phyloP scores from a whole-genome alignment of 1,139 yeast species.

The Blastobotrys aristatus region DNA sequence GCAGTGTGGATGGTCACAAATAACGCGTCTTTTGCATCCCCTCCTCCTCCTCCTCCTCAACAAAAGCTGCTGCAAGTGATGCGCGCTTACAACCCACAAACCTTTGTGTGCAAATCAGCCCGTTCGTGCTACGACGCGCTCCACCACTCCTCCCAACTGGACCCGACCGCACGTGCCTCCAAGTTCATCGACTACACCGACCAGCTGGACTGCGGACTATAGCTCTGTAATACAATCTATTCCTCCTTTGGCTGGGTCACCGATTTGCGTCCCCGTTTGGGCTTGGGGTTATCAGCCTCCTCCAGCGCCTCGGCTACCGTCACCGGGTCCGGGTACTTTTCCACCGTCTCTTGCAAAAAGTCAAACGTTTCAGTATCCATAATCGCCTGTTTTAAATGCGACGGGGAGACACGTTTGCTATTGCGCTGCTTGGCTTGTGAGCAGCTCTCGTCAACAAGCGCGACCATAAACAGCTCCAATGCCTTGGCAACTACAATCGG shows the following conservation, averaged over 20 bases:
- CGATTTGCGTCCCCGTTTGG: neutral
- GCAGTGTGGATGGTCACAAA: slow-evolving; percentile 5
- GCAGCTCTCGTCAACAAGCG: slow-evolving; percentile 79
- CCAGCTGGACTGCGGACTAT: slow-evolving; percentile 2
- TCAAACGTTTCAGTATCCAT: slow-evolving; percentile 87
- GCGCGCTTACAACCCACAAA: slow-evolving; percentile 5
- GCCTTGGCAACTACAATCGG: slow-evolving; percentile 97
- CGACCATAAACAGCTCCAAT: slow-evolving; percentile 83
- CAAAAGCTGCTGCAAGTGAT: slow-evolving; percentile 1
- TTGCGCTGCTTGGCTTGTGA: slow-evolving; percentile 72
- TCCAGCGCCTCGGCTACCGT: slow-evolving; percentile 16
- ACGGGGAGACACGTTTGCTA: slow-evolving; percentile 75
- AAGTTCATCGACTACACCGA: neutral
- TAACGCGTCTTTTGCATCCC: neutral
- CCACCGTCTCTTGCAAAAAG: slow-evolving; percentile 71
- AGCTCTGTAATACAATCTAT: neutral
- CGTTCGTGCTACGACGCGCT: neutral
- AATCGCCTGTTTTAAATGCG: slow-evolving; percentile 80
- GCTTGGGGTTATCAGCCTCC: slow-evolving; percentile 5
- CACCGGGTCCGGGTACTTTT: slow-evolving; percentile 47
- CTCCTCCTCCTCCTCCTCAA: neutral
- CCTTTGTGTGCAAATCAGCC: neutral
- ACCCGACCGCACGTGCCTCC: neutral
- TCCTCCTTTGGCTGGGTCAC: neutral
- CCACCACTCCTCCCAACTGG: neutral